Evolutionary conservation across 768 basidiomycete species (phyloP).

Genomic region (Suillus brevipes): DNA sequence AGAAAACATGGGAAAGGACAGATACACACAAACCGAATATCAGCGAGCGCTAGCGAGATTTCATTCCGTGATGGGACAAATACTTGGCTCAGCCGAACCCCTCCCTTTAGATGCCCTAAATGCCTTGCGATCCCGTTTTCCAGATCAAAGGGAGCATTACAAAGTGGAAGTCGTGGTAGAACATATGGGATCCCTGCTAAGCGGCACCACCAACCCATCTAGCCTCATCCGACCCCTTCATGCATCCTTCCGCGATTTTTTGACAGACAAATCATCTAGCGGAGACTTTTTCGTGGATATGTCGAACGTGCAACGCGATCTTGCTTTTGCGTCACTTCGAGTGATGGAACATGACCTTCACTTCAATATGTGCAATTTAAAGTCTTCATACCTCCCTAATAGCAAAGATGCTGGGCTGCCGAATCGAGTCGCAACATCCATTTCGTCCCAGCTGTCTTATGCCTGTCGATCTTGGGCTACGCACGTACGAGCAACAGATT

Average conservation of each 20-base stretch:
- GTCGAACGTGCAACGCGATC: background rate
- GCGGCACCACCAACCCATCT: background rate
- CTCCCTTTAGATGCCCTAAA: background rate
- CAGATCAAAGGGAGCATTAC: background rate
- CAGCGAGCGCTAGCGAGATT: background rate
- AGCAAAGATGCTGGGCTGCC: constrained; percentile 16
- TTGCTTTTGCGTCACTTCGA: constrained; percentile 19
- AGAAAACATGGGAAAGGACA: background rate
- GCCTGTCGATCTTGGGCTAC: constrained; percentile 15
- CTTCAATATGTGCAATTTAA: constrained; percentile 38
- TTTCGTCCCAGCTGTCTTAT: constrained; percentile 11
- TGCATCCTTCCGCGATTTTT: constrained; percentile 31
- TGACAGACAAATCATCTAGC: constrained; percentile 17
- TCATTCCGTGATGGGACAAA: constrained; percentile 9
- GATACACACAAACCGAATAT: background rate
- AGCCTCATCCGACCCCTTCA: constrained; percentile 22
- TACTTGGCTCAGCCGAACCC: constrained; percentile 2
- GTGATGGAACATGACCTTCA: constrained; percentile 30
- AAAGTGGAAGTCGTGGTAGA: background rate
- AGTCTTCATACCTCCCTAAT: constrained; percentile 32
- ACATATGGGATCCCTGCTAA: constrained; percentile 10
- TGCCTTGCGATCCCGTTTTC: background rate
- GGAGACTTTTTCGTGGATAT: constrained; percentile 16
- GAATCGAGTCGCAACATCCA: background rate
- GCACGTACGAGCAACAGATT: constrained; percentile 8